Base-by-base conservation (phyloP, 2,329 filamentous ascomycete species). In the Exophiala viscosa region DNA sequence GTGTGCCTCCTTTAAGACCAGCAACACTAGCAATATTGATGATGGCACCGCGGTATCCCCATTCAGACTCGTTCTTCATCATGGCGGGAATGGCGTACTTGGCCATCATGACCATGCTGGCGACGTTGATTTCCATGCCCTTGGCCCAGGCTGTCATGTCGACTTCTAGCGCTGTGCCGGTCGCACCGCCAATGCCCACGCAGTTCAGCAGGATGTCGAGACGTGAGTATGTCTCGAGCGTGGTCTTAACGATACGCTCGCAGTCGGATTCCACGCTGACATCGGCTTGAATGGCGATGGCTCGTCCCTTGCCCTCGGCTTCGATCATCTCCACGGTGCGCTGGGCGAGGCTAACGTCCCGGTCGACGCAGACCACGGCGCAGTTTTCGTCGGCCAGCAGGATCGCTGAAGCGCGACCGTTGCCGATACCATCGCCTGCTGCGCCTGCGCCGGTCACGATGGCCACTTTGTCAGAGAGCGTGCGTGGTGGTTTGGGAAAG, bases 131-230 rank as follows among this genome's bases (percentile, higher is more conserved):
- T 40, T 83, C 74, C 49, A 87, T 72, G 0, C 77, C 75, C 45
- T 72, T 73, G 0, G 76, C 71, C 81, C 81, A 87, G 9, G 73
- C 70, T 0, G 66, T 73, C 72, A 84, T 77, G 60, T 86, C 80
- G 0, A 85, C 78, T 0, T 82, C 78, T 1, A 81, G 72, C 0
- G 83, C 82, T 1, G 79, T 84, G 0, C 84, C 84, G 1, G 68
- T 50, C 0, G 82, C 76, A 0, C 84, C 84, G 3, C 74, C 73
- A 15, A 86, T 70, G 0, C 84, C 85, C 1, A 87, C 84, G 50
- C 81, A 82, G 62, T 86, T 86, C 33, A 86, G 70, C 1, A 87
- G 68, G 38, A 86, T 82, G 60, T 86, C 82, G 1, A 87, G 58
- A 1, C 79, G 70, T 0, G 81, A 81, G 57, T 79, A 86, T 1